Evolutionary conservation across 345 rosid genomes (phyloP).

Genomic region (Mercurialis annua): DNA sequence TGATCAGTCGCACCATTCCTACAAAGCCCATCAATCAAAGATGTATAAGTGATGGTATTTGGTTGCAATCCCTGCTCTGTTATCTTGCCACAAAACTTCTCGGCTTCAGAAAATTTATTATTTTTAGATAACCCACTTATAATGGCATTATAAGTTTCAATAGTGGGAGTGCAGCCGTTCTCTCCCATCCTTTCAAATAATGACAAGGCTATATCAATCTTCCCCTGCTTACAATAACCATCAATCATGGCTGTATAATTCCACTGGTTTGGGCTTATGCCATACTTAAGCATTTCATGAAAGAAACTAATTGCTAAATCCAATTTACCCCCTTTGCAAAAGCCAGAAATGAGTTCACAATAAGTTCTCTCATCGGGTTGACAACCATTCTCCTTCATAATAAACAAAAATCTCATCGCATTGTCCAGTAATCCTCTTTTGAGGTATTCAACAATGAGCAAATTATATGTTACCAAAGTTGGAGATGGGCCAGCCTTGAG

Average conservation of each 20-base stretch:
- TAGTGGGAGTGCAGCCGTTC: slow-evolving; percentile 34
- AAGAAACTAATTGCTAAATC: slow-evolving; percentile 41
- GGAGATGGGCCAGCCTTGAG: slow-evolving; percentile 48
- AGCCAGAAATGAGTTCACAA: slow-evolving; percentile 57
- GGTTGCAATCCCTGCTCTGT: slow-evolving; percentile 42
- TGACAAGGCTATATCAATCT: slow-evolving; percentile 48
- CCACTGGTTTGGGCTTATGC: slow-evolving; percentile 46
- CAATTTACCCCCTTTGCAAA: slow-evolving; percentile 47
- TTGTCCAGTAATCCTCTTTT: slow-evolving; percentile 36
- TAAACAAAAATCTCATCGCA: slow-evolving; percentile 45
- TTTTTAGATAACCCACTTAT: slow-evolving; percentile 44
- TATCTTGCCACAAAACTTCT: slow-evolving; percentile 41
- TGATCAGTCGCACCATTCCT: slow-evolving; percentile 35
- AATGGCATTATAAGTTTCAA: slow-evolving; percentile 52
- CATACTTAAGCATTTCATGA: slow-evolving; percentile 40
- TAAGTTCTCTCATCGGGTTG: slow-evolving; percentile 57
- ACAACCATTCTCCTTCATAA: slow-evolving; percentile 44
- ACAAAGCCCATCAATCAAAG: slow-evolving; percentile 52
- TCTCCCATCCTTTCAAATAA: slow-evolving; percentile 48
- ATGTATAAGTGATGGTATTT: slow-evolving; percentile 52
- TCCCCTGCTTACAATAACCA: slow-evolving; percentile 56
- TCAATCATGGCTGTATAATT: slow-evolving; percentile 57
- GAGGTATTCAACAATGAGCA: slow-evolving; percentile 43
- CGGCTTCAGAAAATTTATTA: slow-evolving; percentile 38
- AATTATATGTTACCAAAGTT: slow-evolving; percentile 47